Evolutionary conservation across 2,329 filamentous ascomycete genomes (phyloP).

Genomic region (Escovopsis sp.): DNA sequence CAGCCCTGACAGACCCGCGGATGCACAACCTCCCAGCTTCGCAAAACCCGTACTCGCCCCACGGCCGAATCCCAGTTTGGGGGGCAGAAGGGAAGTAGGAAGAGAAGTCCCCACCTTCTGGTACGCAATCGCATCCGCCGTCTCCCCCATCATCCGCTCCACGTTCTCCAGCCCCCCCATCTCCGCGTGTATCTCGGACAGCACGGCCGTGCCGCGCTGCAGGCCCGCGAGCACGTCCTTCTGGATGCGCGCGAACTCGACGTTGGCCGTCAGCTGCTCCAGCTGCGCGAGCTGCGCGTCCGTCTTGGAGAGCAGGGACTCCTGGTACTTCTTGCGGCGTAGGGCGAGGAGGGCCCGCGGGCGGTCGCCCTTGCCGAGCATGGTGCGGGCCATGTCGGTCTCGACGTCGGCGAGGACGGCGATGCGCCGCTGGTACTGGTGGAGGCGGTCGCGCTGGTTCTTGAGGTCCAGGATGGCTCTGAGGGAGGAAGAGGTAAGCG

Average conservation of each 20-base stretch:
- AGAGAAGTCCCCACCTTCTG: constrained; percentile 67
- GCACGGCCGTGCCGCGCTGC: constrained; percentile 77
- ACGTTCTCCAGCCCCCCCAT: constrained; percentile 92
- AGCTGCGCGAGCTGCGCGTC: constrained; percentile 89
- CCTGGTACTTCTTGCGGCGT: constrained; percentile 92
- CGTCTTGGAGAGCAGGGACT: constrained; percentile 74
- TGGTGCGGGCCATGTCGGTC: constrained; percentile 70
- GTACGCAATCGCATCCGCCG: constrained; percentile 78
- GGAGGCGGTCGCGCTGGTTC: constrained; percentile 90
- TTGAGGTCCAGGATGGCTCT: constrained; percentile 97
- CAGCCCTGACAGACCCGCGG: too few species aligned
- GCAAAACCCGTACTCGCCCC: too few species aligned
- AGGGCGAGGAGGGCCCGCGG: constrained; percentile 71
- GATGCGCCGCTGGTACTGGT: constrained; percentile 89
- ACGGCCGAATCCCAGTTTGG: too few species aligned
- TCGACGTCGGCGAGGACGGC: constrained; percentile 73
- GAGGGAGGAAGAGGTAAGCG: neutral
- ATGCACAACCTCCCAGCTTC: too few species aligned
- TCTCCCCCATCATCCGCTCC: constrained; percentile 90
- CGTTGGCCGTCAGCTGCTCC: constrained; percentile 71
- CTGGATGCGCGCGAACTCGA: constrained; percentile 93
- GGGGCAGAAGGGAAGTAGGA: too few species aligned
- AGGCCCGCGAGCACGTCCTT: constrained; percentile 91
- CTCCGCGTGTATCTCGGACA: constrained; percentile 83
- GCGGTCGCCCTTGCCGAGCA: constrained; percentile 68